Percentiles rank a stretch among this genome's conserved stretches.
These are phyloP conservation scores for Begonia peltatifolia DNA, from an alignment of 306 rosid genomes.

Conservation along the genomic window DNA sequence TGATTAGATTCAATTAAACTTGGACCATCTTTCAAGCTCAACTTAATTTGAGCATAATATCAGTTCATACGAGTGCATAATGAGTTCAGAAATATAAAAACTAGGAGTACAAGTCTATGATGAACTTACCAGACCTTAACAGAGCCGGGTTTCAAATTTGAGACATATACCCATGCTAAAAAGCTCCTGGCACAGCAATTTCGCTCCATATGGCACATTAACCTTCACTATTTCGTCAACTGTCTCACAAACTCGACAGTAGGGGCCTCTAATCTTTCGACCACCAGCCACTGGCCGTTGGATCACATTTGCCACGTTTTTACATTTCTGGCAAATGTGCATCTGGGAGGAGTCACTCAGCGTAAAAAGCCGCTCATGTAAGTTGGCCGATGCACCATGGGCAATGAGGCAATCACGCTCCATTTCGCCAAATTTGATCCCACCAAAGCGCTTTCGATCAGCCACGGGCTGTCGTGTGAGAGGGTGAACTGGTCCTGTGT, in stretches of 20 bases:
- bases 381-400: slow-evolving; percentile 91
- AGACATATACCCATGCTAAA: slow-evolving; percentile 94
- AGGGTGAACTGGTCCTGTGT: slow-evolving; percentile 99
- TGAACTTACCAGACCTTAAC: slow-evolving; percentile 17
- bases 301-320: slow-evolving; percentile 61
- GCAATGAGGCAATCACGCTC: slow-evolving; percentile 95
- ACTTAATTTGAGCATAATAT: too few species aligned
- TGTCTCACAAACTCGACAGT: slow-evolving; percentile 64
- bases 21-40: too few species aligned
- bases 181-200: slow-evolving; percentile 77
- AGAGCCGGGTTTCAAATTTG: slow-evolving; percentile 57
- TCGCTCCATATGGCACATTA: slow-evolving; percentile 83
- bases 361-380: slow-evolving; percentile 88
- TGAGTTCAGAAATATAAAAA: too few species aligned
- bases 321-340: slow-evolving; percentile 62
- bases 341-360: slow-evolving; percentile 87
- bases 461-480: slow-evolving; percentile 95
- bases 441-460: slow-evolving; percentile 90
- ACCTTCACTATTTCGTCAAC: slow-evolving; percentile 63
- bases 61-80: too few species aligned
- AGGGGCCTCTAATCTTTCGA: slow-evolving; percentile 76
- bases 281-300: slow-evolving; percentile 60
- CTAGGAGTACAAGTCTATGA: too few species aligned
- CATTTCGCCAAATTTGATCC: slow-evolving; percentile 96
- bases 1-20: too few species aligned